These are phyloP conservation scores for Phialocephala subalpina DNA, from an alignment of 2,329 filamentous ascomycete genomes.

Conservation along the genomic window DNA sequence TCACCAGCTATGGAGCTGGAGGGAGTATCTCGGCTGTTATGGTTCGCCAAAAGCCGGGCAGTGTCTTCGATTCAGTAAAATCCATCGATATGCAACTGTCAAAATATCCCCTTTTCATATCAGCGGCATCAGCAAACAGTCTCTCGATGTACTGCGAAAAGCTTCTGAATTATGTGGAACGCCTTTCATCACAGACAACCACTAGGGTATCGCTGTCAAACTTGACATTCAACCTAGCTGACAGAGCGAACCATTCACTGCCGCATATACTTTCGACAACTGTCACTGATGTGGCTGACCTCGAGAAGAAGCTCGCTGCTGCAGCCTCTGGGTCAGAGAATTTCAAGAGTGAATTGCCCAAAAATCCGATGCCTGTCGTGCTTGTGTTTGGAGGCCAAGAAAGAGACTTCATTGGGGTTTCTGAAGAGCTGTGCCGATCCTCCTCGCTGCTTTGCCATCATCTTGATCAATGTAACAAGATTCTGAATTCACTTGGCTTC, in stretches of 20 bases:
- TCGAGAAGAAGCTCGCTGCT: constrained; percentile 6
- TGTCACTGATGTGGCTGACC: constrained; percentile 2
- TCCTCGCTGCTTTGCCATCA: constrained; percentile 13
- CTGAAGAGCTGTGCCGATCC: constrained; percentile 5
- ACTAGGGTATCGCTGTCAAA: background rate
- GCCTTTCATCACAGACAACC: constrained; percentile 1
- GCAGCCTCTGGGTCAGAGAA: background rate
- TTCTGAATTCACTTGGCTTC: constrained; percentile 16
- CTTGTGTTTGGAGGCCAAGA: constrained; percentile 31
- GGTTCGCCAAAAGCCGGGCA: constrained; percentile 9
- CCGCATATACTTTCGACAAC: constrained; percentile 1
- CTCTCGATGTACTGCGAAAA: constrained; percentile 14
- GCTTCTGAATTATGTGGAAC: constrained; percentile 6
- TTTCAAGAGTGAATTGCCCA: constrained; percentile 2
- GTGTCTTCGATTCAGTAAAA: background rate
- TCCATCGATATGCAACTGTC: background rate
- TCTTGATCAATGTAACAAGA: constrained; percentile 20
- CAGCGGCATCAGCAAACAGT: constrained; percentile 10
- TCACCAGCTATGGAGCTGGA: constrained; percentile 39
- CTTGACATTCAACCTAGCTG: constrained; percentile 14
- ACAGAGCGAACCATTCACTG: constrained; percentile 15
- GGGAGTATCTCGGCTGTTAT: constrained; percentile 36
- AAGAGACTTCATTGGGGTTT: constrained; percentile 12
- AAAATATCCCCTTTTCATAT: constrained; percentile 10
- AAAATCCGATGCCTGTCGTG: constrained; percentile 41